Evolutionary conservation across 768 basidiomycete genomes (phyloP).

Genomic region (Lactarius deliciosus): DNA sequence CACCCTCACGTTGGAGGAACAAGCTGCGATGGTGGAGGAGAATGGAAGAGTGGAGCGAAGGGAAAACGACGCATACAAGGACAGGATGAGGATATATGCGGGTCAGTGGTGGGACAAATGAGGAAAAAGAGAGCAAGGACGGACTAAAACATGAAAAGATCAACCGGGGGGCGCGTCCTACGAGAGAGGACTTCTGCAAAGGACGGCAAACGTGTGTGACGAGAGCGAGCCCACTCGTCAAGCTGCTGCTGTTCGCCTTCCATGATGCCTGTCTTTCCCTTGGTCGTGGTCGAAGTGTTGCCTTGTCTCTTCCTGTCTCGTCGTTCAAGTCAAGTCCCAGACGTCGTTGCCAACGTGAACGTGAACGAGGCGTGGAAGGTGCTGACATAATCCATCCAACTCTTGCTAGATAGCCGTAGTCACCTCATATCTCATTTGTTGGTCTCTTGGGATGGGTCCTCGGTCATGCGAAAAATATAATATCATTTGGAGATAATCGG

Average conservation of each 20-base stretch:
- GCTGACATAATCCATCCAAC: constrained; percentile 23
- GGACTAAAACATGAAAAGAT: constrained; percentile 99
- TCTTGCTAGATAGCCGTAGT: background rate
- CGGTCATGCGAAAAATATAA: background rate
- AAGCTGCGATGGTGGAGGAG: constrained; percentile 50
- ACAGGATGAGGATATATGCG: background rate
- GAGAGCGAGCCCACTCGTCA: constrained; percentile 72
- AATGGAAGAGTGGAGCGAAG: background rate
- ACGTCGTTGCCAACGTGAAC: constrained; percentile 15
- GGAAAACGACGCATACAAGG: background rate
- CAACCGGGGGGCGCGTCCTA: constrained; percentile 90
- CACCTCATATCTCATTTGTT: background rate
- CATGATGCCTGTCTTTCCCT: constrained; percentile 31
- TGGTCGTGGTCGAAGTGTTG: constrained; percentile 9
- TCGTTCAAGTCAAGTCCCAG: background rate
- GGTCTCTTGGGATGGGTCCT: background rate
- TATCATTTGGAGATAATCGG: constrained; percentile 2
- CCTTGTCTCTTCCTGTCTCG: background rate
- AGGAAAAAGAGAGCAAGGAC: constrained; percentile 38
- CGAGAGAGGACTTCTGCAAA: constrained; percentile 90
- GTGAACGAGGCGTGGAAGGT: constrained; percentile 9
- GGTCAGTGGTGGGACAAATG: constrained; percentile 20
- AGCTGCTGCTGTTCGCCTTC: constrained; percentile 43
- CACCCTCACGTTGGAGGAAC: constrained; percentile 92
- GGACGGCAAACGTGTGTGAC: constrained; percentile 78